Base-by-base conservation (phyloP, 768 basidiomycete species). In the Boletus rubropictus region DNA sequence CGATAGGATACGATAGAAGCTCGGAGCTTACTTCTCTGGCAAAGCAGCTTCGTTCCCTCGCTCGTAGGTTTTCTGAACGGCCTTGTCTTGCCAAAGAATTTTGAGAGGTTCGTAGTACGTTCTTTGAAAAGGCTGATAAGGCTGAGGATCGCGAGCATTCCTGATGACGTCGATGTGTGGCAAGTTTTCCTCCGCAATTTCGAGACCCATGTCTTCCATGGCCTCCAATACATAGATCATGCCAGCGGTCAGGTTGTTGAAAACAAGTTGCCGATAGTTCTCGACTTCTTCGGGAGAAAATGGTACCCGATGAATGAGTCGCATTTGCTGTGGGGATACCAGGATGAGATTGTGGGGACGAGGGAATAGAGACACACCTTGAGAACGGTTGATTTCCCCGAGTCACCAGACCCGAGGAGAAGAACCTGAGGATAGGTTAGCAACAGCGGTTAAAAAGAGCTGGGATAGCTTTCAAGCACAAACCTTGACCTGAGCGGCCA, bases 331-430 rank as follows among this genome's bases (percentile, higher is more conserved):
- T 18, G 20, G 20, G 3, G 36, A 39, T 31, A 22, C 15, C 5
- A 7, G 21, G 12, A 37, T 55, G 38, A 58, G 45, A 35, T n/a
- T 20, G 27, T 10, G 34, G 7, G 12, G 12, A 41, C 5, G 15
- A 4, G 4, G 1, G 8, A 8, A 31, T 20, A n/a, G 20, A 14
- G 24, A 49, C 40, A 28, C 63, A 85, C 86, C 75, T 92, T 93
- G 65, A 93, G 76, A 59, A 96, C 77, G 8, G 93, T 96, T 6
- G 87, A 89, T 68, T 96, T 97, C 20, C 93, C 93, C 27, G 86
- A 89, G 63, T 95, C 93, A 24, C 93, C 93, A 35, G 93, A 93
- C 35, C 93, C 93, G 32, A 97, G 75, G 21, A 97, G 75, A 41
- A 97, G 74, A 14, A 96, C 84, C 86, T 93, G 18, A 47, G 32